Conservation (phyloP, 2,329 filamentous ascomycete genomes). For the Colletotrichum sojae region DNA sequence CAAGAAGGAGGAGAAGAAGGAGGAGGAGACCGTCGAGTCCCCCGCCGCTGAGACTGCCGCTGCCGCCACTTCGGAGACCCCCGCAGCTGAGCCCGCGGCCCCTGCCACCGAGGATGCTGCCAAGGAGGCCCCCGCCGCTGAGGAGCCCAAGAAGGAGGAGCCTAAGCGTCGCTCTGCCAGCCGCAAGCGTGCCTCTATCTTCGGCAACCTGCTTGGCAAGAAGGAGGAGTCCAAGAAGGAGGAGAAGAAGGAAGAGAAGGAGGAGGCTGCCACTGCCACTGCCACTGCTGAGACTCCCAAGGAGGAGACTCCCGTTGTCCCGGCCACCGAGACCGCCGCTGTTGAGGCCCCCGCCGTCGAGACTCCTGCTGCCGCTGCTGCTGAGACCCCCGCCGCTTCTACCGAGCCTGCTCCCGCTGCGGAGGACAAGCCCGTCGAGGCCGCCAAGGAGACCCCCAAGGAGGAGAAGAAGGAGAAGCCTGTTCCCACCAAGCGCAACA, state of each 20-base stretch:
- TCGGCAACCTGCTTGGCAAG: slow-evolving; percentile 70
- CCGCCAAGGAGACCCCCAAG: slow-evolving; percentile 57
- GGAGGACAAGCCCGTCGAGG: slow-evolving; percentile 53
- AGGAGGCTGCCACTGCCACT: slow-evolving; percentile 48
- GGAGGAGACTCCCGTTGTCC: slow-evolving; percentile 47
- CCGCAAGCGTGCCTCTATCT: slow-evolving; percentile 77
- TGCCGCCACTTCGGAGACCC: slow-evolving; percentile 48
- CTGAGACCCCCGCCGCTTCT: slow-evolving; percentile 43
- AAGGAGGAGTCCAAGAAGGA: slow-evolving; percentile 65
- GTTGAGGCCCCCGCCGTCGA: slow-evolving; percentile 53
- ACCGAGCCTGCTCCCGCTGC: slow-evolving; percentile 49
- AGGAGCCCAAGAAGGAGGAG: slow-evolving; percentile 67
- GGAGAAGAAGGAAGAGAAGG: slow-evolving; percentile 58
- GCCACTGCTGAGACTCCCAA: slow-evolving; percentile 54
- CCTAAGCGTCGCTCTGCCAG: slow-evolving; percentile 75
- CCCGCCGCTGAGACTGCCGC: slow-evolving; percentile 55
- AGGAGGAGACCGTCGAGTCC: slow-evolving; percentile 60
- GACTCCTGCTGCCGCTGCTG: slow-evolving; percentile 52
- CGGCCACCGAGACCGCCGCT: slow-evolving; percentile 47
- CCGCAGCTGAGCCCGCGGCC: slow-evolving; percentile 46
- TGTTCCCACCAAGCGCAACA: slow-evolving; percentile 67
- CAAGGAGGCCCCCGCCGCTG: slow-evolving; percentile 45
- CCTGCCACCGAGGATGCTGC: slow-evolving; percentile 47
- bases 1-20: slow-evolving; percentile 59
- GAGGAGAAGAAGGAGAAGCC: slow-evolving; percentile 58